These are phyloP conservation scores for Populus tomentosa DNA, from an alignment of 441 rosid species.

Conservation along the genomic window DNA sequence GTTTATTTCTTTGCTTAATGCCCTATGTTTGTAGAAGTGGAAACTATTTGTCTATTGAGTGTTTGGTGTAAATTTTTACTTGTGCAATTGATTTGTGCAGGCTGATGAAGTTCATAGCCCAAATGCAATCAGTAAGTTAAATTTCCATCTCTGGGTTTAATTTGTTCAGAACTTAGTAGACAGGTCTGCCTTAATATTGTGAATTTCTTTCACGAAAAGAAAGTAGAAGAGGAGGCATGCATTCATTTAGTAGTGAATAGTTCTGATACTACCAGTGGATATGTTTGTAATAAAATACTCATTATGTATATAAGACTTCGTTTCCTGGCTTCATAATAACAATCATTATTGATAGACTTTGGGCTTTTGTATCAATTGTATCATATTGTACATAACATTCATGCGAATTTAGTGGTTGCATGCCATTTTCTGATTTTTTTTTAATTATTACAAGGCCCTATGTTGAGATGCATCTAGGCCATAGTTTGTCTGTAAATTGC, in stretches of 20 bases:
- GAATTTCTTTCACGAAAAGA: neutral
- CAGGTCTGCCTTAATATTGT: neutral
- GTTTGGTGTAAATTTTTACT: slow-evolving; percentile 20
- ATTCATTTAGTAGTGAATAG: neutral
- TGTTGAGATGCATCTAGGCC: neutral
- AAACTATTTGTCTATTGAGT: slow-evolving; percentile 7
- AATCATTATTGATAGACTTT: too few relatives aligned
- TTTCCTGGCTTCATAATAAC: neutral
- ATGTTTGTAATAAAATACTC: neutral
- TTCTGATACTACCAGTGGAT: neutral
- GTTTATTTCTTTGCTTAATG: slow-evolving; percentile 13
- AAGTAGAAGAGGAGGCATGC: neutral
- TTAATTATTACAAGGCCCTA: neutral
- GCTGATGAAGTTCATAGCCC: slow-evolving; percentile 49
- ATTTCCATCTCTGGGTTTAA: slow-evolving; percentile 7
- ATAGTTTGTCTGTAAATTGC: neutral
- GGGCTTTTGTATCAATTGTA: neutral
- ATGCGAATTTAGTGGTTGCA: neutral
- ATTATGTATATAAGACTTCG: neutral
- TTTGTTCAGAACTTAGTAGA: neutral
- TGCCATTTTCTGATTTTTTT: slow-evolving; percentile 8
- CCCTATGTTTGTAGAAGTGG: slow-evolving; percentile 2
- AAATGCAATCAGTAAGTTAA: slow-evolving; percentile 46
- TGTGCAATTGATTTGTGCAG: slow-evolving; percentile 41
- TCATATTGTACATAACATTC: neutral